Conservation (phyloP, 441 rosid species). For the Breynia disticha region DNA sequence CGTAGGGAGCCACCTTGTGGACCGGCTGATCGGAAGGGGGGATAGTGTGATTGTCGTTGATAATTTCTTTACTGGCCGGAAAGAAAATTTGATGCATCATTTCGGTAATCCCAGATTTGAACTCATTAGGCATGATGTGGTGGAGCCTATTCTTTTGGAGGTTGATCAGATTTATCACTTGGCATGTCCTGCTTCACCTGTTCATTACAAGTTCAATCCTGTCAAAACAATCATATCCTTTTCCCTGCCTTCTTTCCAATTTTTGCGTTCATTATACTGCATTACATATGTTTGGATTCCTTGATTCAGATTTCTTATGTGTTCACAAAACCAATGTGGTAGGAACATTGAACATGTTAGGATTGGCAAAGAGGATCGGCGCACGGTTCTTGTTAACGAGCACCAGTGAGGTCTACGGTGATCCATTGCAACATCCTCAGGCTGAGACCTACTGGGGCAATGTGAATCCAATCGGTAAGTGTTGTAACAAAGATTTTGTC, state of each 20-base stretch:
- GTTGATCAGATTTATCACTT: slow-evolving; percentile 96
- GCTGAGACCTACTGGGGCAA: slow-evolving; percentile 82
- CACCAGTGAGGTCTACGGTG: slow-evolving; percentile 83
- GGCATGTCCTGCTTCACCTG: slow-evolving; percentile 93
- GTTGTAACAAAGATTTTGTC: neutral
- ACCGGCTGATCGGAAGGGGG: slow-evolving; percentile 63
- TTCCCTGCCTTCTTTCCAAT: neutral
- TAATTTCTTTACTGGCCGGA: slow-evolving; percentile 71
- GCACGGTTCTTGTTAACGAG: slow-evolving; percentile 68
- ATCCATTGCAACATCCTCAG: slow-evolving; percentile 79
- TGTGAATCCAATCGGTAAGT: slow-evolving; percentile 68
- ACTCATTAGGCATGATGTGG: slow-evolving; percentile 81
- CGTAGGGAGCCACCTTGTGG: slow-evolving; percentile 84
- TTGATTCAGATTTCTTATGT: slow-evolving; percentile 19
- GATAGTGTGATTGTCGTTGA: slow-evolving; percentile 73
- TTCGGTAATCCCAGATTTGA: slow-evolving; percentile 72
- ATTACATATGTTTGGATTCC: slow-evolving; percentile 14
- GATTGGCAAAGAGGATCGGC: slow-evolving; percentile 68
- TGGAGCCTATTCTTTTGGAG: slow-evolving; percentile 72
- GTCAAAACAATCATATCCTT: slow-evolving; percentile 84
- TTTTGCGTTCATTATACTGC: neutral
- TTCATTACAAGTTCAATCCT: slow-evolving; percentile 81
- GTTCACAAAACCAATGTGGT: slow-evolving; percentile 70
- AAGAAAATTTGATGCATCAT: slow-evolving; percentile 70
- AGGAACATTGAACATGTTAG: slow-evolving; percentile 76